Evolutionary conservation across 768 basidiomycete species (phyloP).

Genomic region (Rhodosporidiobolus odoratus): DNA sequence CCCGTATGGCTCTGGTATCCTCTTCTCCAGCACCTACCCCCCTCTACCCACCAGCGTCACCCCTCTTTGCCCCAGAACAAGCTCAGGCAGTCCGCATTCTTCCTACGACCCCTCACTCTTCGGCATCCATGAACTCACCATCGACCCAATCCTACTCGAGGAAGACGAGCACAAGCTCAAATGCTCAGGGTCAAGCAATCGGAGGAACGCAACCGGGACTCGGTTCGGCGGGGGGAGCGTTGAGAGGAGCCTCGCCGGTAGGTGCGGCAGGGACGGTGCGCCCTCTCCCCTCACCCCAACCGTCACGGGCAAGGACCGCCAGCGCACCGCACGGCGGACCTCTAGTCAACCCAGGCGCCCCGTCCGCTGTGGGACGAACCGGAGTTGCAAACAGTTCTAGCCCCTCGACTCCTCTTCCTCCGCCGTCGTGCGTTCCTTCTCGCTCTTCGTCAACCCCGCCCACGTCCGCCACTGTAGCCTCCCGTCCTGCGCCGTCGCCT

Average conservation of each 20-base stretch:
- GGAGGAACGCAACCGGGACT: neutral
- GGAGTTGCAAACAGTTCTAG: too few relatives aligned
- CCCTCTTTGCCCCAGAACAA: too few relatives aligned
- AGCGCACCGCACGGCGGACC: neutral
- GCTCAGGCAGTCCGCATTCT: too few relatives aligned
- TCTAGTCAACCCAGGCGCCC: neutral
- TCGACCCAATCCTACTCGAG: neutral
- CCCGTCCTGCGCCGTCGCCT: slow-evolving; percentile 8
- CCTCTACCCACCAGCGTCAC: slow-evolving; percentile 5
- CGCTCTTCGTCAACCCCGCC: slow-evolving; percentile 21
- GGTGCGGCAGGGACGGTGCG: neutral
- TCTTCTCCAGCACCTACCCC: neutral
- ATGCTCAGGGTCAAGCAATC: neutral
- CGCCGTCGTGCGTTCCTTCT: slow-evolving; percentile 8
- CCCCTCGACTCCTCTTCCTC: neutral
- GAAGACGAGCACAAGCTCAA: neutral
- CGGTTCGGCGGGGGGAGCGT: neutral
- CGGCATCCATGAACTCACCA: neutral
- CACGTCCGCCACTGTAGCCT: neutral
- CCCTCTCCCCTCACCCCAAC: neutral
- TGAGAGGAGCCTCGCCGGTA: neutral
- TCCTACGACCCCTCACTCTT: too few relatives aligned
- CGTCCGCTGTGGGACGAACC: neutral
- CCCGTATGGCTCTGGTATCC: slow-evolving; percentile 28
- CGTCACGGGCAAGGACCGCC: neutral